Evolutionary conservation across 2,329 filamentous ascomycete genomes (phyloP), one percentile per base, ranked within the genome.

Genomic region (Scolecobasidium constrictum): DNA sequence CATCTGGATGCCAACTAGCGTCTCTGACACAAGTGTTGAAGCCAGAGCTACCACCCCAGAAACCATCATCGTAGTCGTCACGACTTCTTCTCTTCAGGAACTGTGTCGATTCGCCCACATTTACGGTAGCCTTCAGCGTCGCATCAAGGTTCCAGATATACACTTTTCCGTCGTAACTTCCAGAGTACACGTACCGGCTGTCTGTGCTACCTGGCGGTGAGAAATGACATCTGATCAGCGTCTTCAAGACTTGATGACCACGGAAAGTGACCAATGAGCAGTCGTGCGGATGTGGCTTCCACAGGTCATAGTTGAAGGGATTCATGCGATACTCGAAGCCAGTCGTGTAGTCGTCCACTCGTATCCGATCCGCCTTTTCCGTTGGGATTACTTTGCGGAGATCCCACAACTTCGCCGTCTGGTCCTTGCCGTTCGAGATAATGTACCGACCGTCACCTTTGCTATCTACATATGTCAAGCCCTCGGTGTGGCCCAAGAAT

Each of bases 351-450:
- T 67, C 62, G n/a, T 67, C 63, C 4, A 74, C 70, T 47, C 78
- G 68, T 42, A 78, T 64, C 22, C 68, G 62, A 36, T 71, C 67
- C 46, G 77, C 83, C 41, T 71, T 67, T 23, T 79, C 72, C 1
- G 82, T 81, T 4, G 78, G 78, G 69, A 92, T 84, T 72, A 87
- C 90, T 71, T 85, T 93, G 40, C 90, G 74, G 44, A 95, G 60
- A 59, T 98, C 92, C 92, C 92, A 98, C 0, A 98, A 72, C 63
- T 96, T 96, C 77, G 94, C 94, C 34, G 81, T 90, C 61, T 96
- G 92, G 56, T 98, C 92, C 58, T 96, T 98, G 48, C 79, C 86
- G 54, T 98, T 98, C 50, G 82, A 88, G 19, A 98, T 75, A 6
- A 96, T 83, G 59, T 96, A 96, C 44, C 90, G 76, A 2, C 79